Conservation (phyloP, 371 early-diverging fungal genomes). For the Mortierella polycephala region DNA sequence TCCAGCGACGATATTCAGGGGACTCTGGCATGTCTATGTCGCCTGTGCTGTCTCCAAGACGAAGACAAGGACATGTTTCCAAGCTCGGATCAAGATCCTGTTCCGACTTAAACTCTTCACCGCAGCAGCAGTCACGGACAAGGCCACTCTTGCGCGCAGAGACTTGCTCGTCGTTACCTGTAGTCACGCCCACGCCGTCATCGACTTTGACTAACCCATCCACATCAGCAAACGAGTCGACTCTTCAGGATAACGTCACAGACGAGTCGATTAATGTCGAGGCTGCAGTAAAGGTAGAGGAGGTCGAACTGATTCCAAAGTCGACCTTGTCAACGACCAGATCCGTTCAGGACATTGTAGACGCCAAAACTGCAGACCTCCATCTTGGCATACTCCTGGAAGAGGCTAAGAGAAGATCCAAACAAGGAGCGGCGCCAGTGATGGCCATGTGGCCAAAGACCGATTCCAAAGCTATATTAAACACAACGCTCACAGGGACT, state of each 20-base stretch:
- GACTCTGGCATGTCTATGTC: conserved; percentile 28
- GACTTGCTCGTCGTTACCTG: conserved; percentile 21
- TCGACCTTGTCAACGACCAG: background rate
- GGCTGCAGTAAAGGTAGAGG: conserved; percentile 14
- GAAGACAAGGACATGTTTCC: conserved; percentile 1
- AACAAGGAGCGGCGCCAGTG: conserved; percentile 14
- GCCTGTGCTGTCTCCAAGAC: conserved; percentile 4
- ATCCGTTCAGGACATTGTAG: conserved; percentile 12
- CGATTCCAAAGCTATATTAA: conserved; percentile 29
- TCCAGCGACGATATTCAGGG: conserved; percentile 23
- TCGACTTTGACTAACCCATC: background rate
- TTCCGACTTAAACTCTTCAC: conserved; percentile 14
- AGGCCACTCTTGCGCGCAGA: conserved; percentile 19
- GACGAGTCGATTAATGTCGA: background rate
- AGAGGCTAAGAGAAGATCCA: conserved; percentile 39
- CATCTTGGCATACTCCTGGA: conserved; percentile 41
- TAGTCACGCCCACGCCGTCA: background rate
- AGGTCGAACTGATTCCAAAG: conserved; percentile 4
- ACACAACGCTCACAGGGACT: conserved; percentile 17
- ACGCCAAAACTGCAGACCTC: conserved; percentile 25
- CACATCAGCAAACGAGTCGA: background rate
- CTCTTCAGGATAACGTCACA: background rate
- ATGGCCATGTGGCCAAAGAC: conserved; percentile 40
- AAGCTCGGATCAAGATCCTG: conserved; percentile 24
- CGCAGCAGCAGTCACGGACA: conserved; percentile 9